These are phyloP conservation scores for Penicillium paradoxum DNA, from an alignment of 495 filamentous ascomycete species.

Conservation along the genomic window DNA sequence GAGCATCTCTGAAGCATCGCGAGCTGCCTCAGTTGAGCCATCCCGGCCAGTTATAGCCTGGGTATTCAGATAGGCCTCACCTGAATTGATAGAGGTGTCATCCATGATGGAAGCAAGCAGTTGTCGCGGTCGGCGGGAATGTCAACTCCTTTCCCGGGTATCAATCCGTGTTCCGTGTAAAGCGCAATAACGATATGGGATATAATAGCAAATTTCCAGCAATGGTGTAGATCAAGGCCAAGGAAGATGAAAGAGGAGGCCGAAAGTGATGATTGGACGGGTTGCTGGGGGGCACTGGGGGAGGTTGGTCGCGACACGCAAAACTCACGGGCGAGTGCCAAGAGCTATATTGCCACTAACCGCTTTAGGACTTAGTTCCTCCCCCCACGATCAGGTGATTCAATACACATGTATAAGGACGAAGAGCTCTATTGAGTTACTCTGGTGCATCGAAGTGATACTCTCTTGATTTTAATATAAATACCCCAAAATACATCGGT, in stretches of 20 bases:
- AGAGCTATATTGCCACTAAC: slow-evolving; percentile 17
- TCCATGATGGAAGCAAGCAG: slow-evolving; percentile 37
- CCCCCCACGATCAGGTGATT: neutral
- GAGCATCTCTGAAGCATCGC: slow-evolving; percentile 31
- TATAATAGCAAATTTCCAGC: neutral
- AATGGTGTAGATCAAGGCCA: slow-evolving; percentile 3
- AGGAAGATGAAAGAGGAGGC: slow-evolving; percentile 14
- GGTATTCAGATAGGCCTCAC: slow-evolving; percentile 27
- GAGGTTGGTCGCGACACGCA: slow-evolving; percentile 31
- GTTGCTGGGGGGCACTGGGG: slow-evolving; percentile 18
- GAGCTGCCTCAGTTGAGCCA: slow-evolving; percentile 24
- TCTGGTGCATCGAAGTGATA: too few relatives aligned
- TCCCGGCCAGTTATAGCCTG: slow-evolving; percentile 25
- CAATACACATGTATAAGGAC: neutral
- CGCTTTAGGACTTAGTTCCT: neutral
- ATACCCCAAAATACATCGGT: too few relatives aligned
- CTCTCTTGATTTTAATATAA: too few relatives aligned
- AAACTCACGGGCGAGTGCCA: slow-evolving; percentile 29
- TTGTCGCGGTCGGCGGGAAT: slow-evolving; percentile 33
- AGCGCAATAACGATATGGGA: slow-evolving; percentile 12
- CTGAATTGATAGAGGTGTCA: slow-evolving; percentile 26
- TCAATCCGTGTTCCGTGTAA: slow-evolving; percentile 10
- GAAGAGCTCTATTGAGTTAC: neutral
- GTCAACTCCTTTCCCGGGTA: slow-evolving; percentile 30
- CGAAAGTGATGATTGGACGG: slow-evolving; percentile 20